Evolutionary conservation across 1,284 basidiomycete genomes (phyloP), one percentile per base, ranked within the genome.

Genomic region (Trametes polyzona): DNA sequence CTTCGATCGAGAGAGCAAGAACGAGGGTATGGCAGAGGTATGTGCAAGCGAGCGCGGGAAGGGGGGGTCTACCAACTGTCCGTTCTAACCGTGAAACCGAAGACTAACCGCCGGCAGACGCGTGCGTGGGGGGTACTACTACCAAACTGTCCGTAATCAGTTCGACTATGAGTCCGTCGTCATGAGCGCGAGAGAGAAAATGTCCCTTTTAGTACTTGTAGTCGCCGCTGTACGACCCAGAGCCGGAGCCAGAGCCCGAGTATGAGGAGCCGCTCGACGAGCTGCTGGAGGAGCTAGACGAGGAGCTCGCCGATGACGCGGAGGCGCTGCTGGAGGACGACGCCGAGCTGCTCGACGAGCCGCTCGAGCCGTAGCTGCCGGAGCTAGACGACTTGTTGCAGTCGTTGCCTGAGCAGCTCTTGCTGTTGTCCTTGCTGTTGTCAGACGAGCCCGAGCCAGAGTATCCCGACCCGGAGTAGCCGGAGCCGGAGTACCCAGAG

Each of bases 81-180:
- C n/a, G n/a, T n/a, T n/a, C n/a, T n/a, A n/a, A n/a, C n/a, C n/a
- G n/a, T n/a, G n/a, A n/a, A n/a, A n/a, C n/a, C n/a, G n/a, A n/a
- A 56, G 26, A 46, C 55, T 62, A 55, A 42, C 54, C 55, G 40
- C 43, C n/a, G n/a, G n/a, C n/a, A 54, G 10, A 21, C 30, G 30
- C 44, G 30, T 29, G 57, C 21, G 44, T 52, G 27, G n/a, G 30
- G n/a, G n/a, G n/a, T n/a, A n/a, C n/a, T 47, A 17, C 44, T 47
- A 61, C 52, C 58, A 61, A 63, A 63, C 62, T 63, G 62, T 63
- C 62, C 62, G 52, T 54, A 44, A 57, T 54, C 60, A 62, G 60
- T 62, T 53, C 56, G 60, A 58, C 62, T 42, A 47, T 55, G 54
- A 53, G 61, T 63, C 58, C 61, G 58, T 55, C 50, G 51, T 55